Evolutionary conservation across 371 early-diverging fungal genomes (phyloP).

Genomic region (Mucor sp.): DNA sequence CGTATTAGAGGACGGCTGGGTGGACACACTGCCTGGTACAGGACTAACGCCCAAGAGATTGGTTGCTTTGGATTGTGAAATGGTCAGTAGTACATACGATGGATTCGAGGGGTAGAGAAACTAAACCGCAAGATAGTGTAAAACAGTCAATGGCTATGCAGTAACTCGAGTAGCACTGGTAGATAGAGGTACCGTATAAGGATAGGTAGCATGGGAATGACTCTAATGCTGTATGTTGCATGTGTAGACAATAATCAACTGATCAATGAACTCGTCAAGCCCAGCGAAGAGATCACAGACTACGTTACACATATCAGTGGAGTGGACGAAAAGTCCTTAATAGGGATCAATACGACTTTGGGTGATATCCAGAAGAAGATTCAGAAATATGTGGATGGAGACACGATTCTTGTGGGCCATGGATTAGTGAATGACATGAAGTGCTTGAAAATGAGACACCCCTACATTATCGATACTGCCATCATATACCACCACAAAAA

Average conservation of each 20-base stretch:
- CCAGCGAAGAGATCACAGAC: constrained; percentile 64
- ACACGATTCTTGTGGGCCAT: constrained; percentile 75
- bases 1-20: constrained; percentile 41
- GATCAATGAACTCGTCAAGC: constrained; percentile 69
- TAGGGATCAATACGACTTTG: constrained; percentile 50
- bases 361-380: constrained; percentile 56
- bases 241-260: constrained; percentile 38
- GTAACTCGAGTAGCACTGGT: constrained; percentile 69
- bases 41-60: constrained; percentile 35
- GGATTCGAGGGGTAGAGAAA: background rate
- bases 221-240: constrained; percentile 2
- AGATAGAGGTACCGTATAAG: constrained; percentile 33
- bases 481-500: constrained; percentile 61
- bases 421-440: constrained; percentile 76
- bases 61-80: constrained; percentile 81
- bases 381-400: constrained; percentile 33
- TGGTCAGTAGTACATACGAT: constrained; percentile 57
- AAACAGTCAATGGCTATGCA: constrained; percentile 64
- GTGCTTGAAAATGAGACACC: constrained; percentile 61
- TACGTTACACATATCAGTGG: constrained; percentile 72
- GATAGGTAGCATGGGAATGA: constrained; percentile 22
- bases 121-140: constrained; percentile 46
- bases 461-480: constrained; percentile 72
- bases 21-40: constrained; percentile 35
- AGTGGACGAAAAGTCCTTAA: constrained; percentile 55